phyloP scores from a whole-genome alignment of 1,284 basidiomycete genomes.

The Ceratobasidium sp. region DNA sequence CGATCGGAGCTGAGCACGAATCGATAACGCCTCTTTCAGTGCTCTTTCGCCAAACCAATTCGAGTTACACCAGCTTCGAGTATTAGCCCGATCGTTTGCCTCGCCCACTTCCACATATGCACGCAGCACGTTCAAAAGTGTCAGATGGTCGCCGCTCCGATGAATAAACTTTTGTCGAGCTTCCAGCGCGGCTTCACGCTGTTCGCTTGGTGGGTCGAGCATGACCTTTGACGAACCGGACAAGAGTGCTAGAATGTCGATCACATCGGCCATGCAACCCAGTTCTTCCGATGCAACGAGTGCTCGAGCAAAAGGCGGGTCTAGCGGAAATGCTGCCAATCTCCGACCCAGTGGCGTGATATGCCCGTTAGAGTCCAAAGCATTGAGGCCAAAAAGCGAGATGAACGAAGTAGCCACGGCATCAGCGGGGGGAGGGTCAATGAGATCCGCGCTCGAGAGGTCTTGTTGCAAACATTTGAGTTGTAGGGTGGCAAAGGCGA shows the following conservation, averaged over 20 bases:
- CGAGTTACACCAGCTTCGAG: conserved; percentile 77
- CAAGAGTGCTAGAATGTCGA: conserved; percentile 84
- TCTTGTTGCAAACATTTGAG: conserved; percentile 86
- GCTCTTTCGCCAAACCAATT: conserved; percentile 90
- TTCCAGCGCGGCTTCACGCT: conserved; percentile 65
- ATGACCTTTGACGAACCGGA: conserved; percentile 84
- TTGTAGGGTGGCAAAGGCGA: conserved; percentile 86
- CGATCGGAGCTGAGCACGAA: conserved; percentile 82
- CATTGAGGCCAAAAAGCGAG: conserved; percentile 80
- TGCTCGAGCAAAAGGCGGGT: conserved; percentile 83
- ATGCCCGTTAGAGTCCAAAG: conserved; percentile 72
- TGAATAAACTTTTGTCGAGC: conserved; percentile 85
- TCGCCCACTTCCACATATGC: conserved; percentile 72
- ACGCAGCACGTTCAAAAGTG: conserved; percentile 85
- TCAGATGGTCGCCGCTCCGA: conserved; percentile 90
- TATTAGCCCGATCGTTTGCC: conserved; percentile 47
- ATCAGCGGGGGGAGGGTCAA: conserved; percentile 80
- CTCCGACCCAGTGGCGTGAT: conserved; percentile 79
- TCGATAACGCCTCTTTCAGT: conserved; percentile 84
- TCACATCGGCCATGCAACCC: conserved; percentile 78
- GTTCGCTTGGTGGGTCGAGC: conserved; percentile 68
- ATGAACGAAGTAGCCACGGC: conserved; percentile 77
- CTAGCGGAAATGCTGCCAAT: conserved; percentile 88
- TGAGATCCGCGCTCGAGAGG: conserved; percentile 81
- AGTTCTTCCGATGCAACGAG: conserved; percentile 79